A percentile compares a stretch with the other conserved stretches of the same genome.
These are phyloP conservation scores for Dryadomyces quercivorus DNA, from an alignment of 2,329 filamentous ascomycete species.

Conservation along the genomic window DNA sequence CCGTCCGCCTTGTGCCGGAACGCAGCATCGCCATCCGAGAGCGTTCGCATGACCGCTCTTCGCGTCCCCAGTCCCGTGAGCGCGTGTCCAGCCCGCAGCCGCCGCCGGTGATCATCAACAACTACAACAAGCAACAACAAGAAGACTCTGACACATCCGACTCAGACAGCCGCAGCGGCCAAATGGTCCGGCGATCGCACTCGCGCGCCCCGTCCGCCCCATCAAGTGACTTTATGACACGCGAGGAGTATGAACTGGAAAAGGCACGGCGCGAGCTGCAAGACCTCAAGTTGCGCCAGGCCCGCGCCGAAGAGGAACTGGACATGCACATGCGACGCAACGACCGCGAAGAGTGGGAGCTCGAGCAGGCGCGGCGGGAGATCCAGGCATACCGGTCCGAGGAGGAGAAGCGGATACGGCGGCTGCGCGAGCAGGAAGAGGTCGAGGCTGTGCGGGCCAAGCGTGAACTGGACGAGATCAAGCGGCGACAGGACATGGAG, in stretches of 20 bases:
- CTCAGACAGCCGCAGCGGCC: slow-evolving; percentile 9
- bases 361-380: slow-evolving; percentile 24
- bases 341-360: slow-evolving; percentile 31
- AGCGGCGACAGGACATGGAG: slow-evolving; percentile 29
- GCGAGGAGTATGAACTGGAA: slow-evolving; percentile 27
- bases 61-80: slow-evolving; percentile 25
- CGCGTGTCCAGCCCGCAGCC: slow-evolving; percentile 26
- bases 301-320: slow-evolving; percentile 30
- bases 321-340: slow-evolving; percentile 36
- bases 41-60: slow-evolving; percentile 17
- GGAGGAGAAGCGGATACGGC: slow-evolving; percentile 23
- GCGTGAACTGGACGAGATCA: slow-evolving; percentile 21
- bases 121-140: slow-evolving; percentile 32
- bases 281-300: slow-evolving; percentile 27
- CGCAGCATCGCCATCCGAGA: slow-evolving; percentile 32
- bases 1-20: slow-evolving; percentile 31
- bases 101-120: slow-evolving; percentile 45
- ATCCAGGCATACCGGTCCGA: slow-evolving; percentile 30
- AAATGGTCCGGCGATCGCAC: slow-evolving; percentile 15
- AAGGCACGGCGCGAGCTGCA: slow-evolving; percentile 30
- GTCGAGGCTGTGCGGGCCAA: slow-evolving; percentile 18
- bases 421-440: slow-evolving; percentile 18
- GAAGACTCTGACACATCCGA: slow-evolving; percentile 22
- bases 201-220: slow-evolving; percentile 11
- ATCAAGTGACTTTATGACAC: slow-evolving; percentile 21